A percentile compares a stretch with the other conserved stretches of the same genome.
phyloP scores from a whole-genome alignment of 495 filamentous ascomycete species.

The Neurospora africana region DNA sequence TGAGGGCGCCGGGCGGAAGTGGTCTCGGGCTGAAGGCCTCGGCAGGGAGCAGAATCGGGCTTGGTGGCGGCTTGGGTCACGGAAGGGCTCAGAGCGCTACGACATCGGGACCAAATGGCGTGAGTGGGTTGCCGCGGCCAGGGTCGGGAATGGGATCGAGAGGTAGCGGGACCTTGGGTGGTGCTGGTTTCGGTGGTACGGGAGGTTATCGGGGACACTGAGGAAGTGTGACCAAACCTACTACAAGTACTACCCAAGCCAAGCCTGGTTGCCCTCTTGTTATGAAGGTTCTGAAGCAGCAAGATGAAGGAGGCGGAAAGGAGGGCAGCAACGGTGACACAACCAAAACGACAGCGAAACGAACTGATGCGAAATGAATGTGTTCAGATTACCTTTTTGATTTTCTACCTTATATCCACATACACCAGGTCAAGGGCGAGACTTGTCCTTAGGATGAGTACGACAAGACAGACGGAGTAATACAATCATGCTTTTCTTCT shows the following conservation, averaged over 20 bases:
- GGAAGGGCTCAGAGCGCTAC: conserved; percentile 33
- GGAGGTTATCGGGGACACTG: conserved; percentile 6
- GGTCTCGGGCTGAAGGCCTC: conserved; percentile 1
- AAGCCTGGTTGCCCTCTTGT: background rate
- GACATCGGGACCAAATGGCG: background rate
- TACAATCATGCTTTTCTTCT: background rate
- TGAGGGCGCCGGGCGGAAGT: conserved; percentile 30
- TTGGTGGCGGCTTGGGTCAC: conserved; percentile 13
- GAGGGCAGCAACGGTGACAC: background rate
- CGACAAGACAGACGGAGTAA: background rate
- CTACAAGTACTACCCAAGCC: background rate
- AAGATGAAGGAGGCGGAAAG: background rate
- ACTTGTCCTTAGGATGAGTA: background rate
- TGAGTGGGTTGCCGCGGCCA: conserved; percentile 33
- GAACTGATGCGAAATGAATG: background rate
- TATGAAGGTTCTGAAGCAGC: background rate
- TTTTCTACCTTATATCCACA: background rate
- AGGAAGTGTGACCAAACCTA: background rate
- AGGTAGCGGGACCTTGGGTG: conserved; percentile 55
- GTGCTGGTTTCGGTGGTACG: conserved; percentile 31
- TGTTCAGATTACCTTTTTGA: background rate
- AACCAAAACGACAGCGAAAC: background rate
- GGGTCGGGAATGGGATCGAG: conserved; percentile 33
- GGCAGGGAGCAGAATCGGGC: conserved; percentile 33
- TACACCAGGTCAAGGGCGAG: background rate